Evolutionary conservation across 805 yeast species (phyloP).

Genomic region (Saccharomycopsis oosterbeekiorum): DNA sequence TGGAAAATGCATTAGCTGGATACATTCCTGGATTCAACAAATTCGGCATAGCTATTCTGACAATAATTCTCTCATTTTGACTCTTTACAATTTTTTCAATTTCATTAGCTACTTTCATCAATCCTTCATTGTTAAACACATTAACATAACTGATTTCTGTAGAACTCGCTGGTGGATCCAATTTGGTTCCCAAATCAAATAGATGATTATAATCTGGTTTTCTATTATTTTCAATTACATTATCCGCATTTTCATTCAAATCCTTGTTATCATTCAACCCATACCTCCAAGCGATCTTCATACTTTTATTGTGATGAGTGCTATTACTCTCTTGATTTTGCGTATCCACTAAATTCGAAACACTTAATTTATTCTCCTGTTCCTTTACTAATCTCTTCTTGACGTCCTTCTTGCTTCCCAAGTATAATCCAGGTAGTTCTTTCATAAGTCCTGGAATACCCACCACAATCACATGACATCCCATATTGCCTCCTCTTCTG

Average conservation of each 20-base stretch:
- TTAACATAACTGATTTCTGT: conserved; percentile 53
- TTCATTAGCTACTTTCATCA: conserved; percentile 28
- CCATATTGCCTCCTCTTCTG: conserved; percentile 23
- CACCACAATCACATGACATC: conserved; percentile 13
- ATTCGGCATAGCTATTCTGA: conserved; percentile 67
- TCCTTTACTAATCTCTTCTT: conserved; percentile 48
- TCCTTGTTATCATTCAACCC: conserved; percentile 37
- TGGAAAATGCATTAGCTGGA: conserved; percentile 37
- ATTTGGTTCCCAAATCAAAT: conserved; percentile 67
- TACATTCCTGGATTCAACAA: conserved; percentile 72
- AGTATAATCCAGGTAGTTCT: conserved; percentile 68
- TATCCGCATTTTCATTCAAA: conserved; percentile 6
- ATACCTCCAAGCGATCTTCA: conserved; percentile 94
- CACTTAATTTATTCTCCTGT: conserved; percentile 56
- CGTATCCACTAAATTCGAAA: conserved; percentile 46
- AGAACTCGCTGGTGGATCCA: conserved; percentile 56
- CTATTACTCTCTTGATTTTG: background rate
- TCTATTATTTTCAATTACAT: conserved; percentile 21
- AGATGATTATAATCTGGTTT: conserved; percentile 50
- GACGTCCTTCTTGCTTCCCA: conserved; percentile 57
- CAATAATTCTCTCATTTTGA: conserved; percentile 31
- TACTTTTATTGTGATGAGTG: conserved; percentile 28
- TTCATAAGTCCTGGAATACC: conserved; percentile 26
- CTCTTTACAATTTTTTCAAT: conserved; percentile 35
- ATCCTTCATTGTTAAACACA: background rate